phyloP scores from a whole-genome alignment of 768 basidiomycete species.

The Phallus indusiatus region DNA sequence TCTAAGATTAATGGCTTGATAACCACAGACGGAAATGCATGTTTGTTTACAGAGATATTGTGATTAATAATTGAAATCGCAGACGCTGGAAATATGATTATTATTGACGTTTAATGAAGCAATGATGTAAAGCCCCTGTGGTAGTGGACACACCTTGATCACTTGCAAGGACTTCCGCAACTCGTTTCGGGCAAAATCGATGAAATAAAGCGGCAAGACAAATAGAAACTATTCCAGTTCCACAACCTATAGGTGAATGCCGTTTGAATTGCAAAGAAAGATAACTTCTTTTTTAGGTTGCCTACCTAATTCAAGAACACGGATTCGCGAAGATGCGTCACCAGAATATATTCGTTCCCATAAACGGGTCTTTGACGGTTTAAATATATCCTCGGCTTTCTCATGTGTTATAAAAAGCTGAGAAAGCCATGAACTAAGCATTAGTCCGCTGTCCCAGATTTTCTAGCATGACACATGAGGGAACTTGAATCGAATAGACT shows the following conservation, averaged over 20 bases:
- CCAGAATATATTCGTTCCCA: background rate
- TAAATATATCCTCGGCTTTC: background rate
- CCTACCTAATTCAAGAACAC: constrained; percentile 65
- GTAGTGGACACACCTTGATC: constrained; percentile 69
- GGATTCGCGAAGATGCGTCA: background rate
- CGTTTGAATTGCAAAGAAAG: background rate
- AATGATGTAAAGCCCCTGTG: background rate
- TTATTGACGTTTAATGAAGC: background rate
- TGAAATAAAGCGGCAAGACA: constrained; percentile 43
- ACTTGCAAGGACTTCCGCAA: constrained; percentile 39
- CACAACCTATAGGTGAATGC: constrained; percentile 47
- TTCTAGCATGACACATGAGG: constrained; percentile 46
- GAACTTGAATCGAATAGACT: background rate
- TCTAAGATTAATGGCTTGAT: constrained; percentile 41
- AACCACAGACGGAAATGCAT: constrained; percentile 23
- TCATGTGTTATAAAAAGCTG: constrained; percentile 1
- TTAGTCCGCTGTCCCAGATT: constrained; percentile 94
- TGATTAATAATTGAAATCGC: constrained; percentile 72
- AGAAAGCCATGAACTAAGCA: constrained; percentile 71
- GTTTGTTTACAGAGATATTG: constrained; percentile 47
- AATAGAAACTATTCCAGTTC: constrained; percentile 75
- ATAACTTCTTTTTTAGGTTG: background rate
- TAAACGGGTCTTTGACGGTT: background rate
- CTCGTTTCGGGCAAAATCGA: constrained; percentile 11
- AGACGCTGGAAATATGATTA: constrained; percentile 42